Evolutionary conservation across 768 basidiomycete species (phyloP), one percentile per base, ranked within the genome.

Genomic region (Xanthoconium purpureum): DNA sequence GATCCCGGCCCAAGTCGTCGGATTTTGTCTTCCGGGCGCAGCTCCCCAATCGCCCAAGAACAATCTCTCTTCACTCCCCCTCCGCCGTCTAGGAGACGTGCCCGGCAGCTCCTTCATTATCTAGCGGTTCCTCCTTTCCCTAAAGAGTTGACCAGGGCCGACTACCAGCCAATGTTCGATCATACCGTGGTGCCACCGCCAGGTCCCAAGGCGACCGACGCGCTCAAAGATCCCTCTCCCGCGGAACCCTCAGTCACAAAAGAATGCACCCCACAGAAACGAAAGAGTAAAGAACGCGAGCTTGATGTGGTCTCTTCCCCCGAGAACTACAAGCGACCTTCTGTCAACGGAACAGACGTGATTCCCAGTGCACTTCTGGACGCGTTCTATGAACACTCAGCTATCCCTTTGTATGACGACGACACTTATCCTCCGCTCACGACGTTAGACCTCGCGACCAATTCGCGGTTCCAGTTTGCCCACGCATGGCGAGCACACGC

Each of bases 41-140:
- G 55, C 40, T 47, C 71, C 6, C 46, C 60, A 5, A 47, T 60
- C 18, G 50, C 43, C 24, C 42, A 6, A 3, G 52, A 63, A 20
- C 56, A 47, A 9, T 70, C 66, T 11, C 67, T 73, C 40, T 71
- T 71, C 47, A 71, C 70, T 0, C 71, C 71, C 28, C 67, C 70
- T 28, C 67, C 70, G 13, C 62, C 63, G 5, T 33, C 52, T 8
- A 62, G 44, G 46, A 57, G 35, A 48, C 69, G 57, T 1, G 18
- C 50, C 3, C 58, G 60, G 14, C 1, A 43, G 7, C 5, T 57
- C 35, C 32, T 72, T 3, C 57, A 63, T 44, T 45, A 64, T 49
- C 6, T 73, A 8, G 54, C 56, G 6, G 66, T 56, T 13, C 70
- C 70, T 30, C 14, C 60, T 1, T 48, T 71, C 30, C 63, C 66